Conservation (phyloP, 164 flowering plant genomes). For the Houttuynia cordata region DNA sequence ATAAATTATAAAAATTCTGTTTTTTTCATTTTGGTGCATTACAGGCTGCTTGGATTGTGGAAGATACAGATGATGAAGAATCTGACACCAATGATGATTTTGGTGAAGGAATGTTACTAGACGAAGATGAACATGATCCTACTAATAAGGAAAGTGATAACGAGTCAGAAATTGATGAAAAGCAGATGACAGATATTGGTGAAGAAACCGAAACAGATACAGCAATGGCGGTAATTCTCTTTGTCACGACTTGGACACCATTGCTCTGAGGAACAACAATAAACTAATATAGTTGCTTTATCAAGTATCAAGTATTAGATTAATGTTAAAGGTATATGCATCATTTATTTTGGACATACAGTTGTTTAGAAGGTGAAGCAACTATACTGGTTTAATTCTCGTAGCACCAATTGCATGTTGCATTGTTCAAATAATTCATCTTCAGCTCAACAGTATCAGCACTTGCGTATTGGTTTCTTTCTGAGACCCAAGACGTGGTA, state of each 20-base stretch:
- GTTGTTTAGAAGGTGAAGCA: too few species aligned
- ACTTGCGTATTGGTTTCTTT: not conserved
- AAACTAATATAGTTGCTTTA: not conserved
- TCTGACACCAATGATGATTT: slow-evolving; percentile 32
- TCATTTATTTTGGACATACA: too few species aligned
- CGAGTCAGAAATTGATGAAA: slow-evolving; percentile 46
- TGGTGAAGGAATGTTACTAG: slow-evolving; percentile 72
- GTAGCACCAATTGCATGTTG: too few species aligned
- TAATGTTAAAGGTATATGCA: too few species aligned
- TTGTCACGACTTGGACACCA: not conserved
- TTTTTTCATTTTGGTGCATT: slow-evolving; percentile 2
- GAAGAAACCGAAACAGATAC: slow-evolving; percentile 71
- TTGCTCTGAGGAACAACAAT: not conserved
- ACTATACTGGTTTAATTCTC: too few species aligned
- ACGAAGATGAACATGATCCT: slow-evolving; percentile 29
- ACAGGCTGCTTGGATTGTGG: slow-evolving; percentile 96
- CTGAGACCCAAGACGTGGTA: not conserved
- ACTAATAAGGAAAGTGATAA: slow-evolving; percentile 17
- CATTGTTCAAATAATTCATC: not conserved
- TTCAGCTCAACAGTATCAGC: not conserved
- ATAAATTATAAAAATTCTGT: too few species aligned
- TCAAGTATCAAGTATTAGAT: not conserved
- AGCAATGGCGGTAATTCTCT: slow-evolving; percentile 58
- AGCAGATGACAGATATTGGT: slow-evolving; percentile 45
- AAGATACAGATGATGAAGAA: slow-evolving; percentile 55